Base-by-base conservation (phyloP, 768 basidiomycete species). In the Tephrocybe sp. region DNA sequence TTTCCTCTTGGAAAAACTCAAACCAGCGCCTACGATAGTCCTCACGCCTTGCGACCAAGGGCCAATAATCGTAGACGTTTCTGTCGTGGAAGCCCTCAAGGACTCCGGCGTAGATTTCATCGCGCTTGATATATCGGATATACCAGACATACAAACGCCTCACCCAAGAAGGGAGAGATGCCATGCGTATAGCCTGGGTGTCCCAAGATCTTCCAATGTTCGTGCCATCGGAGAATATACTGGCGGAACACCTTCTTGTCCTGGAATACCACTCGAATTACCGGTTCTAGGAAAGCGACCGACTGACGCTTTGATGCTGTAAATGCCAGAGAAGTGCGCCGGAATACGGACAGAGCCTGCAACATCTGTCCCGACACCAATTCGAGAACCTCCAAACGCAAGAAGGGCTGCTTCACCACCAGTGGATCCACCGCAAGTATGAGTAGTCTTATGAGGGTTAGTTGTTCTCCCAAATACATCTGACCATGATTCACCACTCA, bases 361-460 rank as follows among this genome's bases (percentile, higher is more conserved):
- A 18, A 87, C 82, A 50, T 87, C 85, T 4, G 84, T 82, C 5
- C 86, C 86, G 37, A 86, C 69, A 1, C 84, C 84, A 18, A 84
- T 70, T 40, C 81, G 72, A 3, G 79, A 75, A 24, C 83, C 83
- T 16, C 80, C 79, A 45, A 76, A 68, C 0, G 84, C 83, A 15
- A 87, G 69, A 0, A 86, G 72, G 2, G 83, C 82, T 2, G 75
- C 77, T 61, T 87, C 86, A 4, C 86, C 86, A 1, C 86, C 83
- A 0, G 80, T 79, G 0, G 84, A 85, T 4, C 85, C 86, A n/a
- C 86, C 86, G 4, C 80, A 72, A 10, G 75, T 68, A 53, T 82
- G 73, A 0, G 69, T 72, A 15, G 58, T 58, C 44, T 81, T 82
- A 63, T 83, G 76, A 0, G 84, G 84, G 57, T 86, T 88, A 23